Conservation (phyloP, 1,284 basidiomycete species). For the Phellopilus nigrolimitatus region DNA sequence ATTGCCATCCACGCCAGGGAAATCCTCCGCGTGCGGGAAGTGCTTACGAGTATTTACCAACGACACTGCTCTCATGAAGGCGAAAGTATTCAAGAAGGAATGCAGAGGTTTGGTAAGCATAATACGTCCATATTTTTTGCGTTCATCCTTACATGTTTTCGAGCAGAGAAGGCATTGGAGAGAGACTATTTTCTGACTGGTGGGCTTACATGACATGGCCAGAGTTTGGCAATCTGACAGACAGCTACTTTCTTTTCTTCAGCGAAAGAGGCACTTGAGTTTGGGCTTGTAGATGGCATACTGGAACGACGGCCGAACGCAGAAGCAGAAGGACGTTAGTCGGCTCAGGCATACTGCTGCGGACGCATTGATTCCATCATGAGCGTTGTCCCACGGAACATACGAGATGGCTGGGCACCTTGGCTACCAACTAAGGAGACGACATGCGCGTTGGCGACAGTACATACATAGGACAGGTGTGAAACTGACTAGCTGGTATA, state of each 20-base stretch:
- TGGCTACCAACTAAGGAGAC: too few relatives aligned
- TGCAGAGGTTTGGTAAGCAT: conserved; percentile 72
- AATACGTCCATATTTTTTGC: conserved; percentile 5
- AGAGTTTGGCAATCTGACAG: conserved; percentile 1
- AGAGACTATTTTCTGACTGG: conserved; percentile 94
- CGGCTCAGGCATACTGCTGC: neutral
- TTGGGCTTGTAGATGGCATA: conserved; percentile 89
- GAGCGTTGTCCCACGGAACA: neutral
- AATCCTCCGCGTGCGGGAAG: conserved; percentile 80
- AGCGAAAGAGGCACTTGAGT: conserved; percentile 83
- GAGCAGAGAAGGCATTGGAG: conserved; percentile 78
- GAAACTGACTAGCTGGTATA: too few relatives aligned
- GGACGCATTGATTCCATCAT: neutral
- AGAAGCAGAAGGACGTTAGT: neutral
- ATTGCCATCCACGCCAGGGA: conserved; percentile 93
- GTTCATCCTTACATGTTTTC: conserved; percentile 9
- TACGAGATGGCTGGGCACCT: too few relatives aligned
- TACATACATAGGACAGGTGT: too few relatives aligned
- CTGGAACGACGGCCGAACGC: conserved; percentile 43
- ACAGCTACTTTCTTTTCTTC: conserved; percentile 17
- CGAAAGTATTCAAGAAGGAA: conserved; percentile 60
- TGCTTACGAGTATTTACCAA: conserved; percentile 83
- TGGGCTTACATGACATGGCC: conserved; percentile 30
- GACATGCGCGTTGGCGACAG: too few relatives aligned
- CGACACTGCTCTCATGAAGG: conserved; percentile 64